Base-by-base conservation (phyloP, 768 basidiomycete genomes). In the Hebeloma cylindrosporum region DNA sequence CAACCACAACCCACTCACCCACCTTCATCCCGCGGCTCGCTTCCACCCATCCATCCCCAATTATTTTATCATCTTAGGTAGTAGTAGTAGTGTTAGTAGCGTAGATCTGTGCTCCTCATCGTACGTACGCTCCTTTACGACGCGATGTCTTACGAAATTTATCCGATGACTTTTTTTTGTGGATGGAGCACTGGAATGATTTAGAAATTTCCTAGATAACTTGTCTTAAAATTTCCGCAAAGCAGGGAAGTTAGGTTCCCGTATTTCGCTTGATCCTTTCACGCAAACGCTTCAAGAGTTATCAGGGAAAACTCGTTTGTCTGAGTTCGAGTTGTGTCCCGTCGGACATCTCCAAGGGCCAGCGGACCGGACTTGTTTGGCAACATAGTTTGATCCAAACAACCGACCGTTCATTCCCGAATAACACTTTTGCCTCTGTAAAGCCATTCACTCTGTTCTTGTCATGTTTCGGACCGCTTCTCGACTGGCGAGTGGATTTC, bases 401-500 rank as follows among this genome's bases (percentile, higher is more conserved):
- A 65, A 25, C 5, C 30, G 37, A 40, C 55, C 57, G 57, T 56
- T 47, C 43, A 52, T 45, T 48, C 54, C 55, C 58, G 60, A 53
- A 47, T 48, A 40, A 33, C 29, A 31, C 31, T 38, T 43, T 48
- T 36, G 36, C 26, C 37, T 53, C 38, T 37, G 27, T 32, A 29
- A 31, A 20, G 28, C 41, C 45, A 32, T 41, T 35, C 37, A 39
- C 26, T 43, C 36, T 6, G 28, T 37, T 28, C 18, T 22, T 41
- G 21, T 47, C 36, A 68, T 68, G 66, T 68, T 60, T 56, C 59
- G 66, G 52, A 56, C 59, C 40, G 65, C 63, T 17, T 63, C 58
- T 50, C 61, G 62, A 49, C 45, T 66, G 56, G 66, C 64, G 21
- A 52, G 60, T 48, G 11, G 1, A 16, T 17, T 17, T 20, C 14